Percentiles rank a stretch among this genome's conserved stretches.
Evolutionary conservation across 345 rosid species (phyloP).

Genomic region (Syzygium aromaticum): DNA sequence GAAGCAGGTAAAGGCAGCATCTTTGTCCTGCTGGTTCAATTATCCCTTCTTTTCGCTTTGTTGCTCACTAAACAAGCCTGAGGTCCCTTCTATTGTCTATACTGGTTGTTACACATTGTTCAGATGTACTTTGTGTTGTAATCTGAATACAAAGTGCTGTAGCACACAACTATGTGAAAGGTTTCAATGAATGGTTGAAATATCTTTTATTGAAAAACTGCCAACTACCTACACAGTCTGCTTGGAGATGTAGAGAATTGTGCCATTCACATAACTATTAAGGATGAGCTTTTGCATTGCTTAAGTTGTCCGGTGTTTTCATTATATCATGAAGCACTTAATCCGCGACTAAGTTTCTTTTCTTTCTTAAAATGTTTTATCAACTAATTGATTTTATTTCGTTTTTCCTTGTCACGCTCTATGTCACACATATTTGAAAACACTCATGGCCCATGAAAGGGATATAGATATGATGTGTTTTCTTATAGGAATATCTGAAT

Average conservation of each 20-base stretch:
- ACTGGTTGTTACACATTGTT: background rate
- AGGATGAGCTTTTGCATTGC: background rate
- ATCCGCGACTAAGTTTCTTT: background rate
- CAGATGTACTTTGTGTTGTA: background rate
- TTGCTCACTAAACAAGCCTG: too few relatives aligned
- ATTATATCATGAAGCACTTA: background rate
- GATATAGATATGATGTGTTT: background rate
- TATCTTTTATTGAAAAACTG: background rate
- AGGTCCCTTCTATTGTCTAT: background rate
- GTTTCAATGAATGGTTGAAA: background rate
- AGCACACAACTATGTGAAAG: background rate
- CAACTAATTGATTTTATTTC: background rate
- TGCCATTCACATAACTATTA: background rate
- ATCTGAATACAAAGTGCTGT: background rate
- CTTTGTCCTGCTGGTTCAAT: background rate
- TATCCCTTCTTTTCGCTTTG: background rate
- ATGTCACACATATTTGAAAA: background rate
- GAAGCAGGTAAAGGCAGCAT: conserved; percentile 49
- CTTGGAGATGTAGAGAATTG: background rate
- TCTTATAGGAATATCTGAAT: background rate
- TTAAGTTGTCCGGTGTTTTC: background rate
- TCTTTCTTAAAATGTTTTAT: background rate
- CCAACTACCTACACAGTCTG: background rate
- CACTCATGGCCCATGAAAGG: background rate
- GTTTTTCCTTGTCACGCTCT: background rate